Evolutionary conservation across 129 eudicot species (phyloP).

Genomic region (Flaveria bidentis): DNA sequence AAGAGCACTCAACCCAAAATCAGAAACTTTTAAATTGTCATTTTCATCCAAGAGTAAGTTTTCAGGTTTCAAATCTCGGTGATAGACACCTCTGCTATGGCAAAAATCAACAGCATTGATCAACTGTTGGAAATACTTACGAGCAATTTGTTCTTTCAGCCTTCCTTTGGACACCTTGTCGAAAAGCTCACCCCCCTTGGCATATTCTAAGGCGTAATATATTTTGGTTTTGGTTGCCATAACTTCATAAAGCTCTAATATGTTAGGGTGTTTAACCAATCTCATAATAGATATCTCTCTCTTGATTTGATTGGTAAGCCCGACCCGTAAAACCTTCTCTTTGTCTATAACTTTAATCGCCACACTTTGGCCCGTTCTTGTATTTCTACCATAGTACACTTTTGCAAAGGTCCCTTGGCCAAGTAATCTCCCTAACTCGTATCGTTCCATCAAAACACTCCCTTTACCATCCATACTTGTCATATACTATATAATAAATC

Average conservation of each 20-base stretch:
- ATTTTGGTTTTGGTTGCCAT: conserved; percentile 91
- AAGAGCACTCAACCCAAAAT: conserved; percentile 90
- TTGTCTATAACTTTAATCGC: conserved; percentile 87
- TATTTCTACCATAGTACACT: conserved; percentile 64
- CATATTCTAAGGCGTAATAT: conserved; percentile 73
- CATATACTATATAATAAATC: conserved; percentile 14
- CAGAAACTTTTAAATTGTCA: conserved; percentile 76
- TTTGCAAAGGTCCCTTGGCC: conserved; percentile 96
- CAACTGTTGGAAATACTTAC: conserved; percentile 73
- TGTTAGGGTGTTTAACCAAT: conserved; percentile 74
- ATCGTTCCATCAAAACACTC: conserved; percentile 61
- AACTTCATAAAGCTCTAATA: conserved; percentile 75
- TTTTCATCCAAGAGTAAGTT: conserved; percentile 77
- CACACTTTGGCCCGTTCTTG: conserved; percentile 60
- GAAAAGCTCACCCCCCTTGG: conserved; percentile 87
- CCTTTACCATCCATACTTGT: conserved; percentile 46
- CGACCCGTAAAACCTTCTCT: conserved; percentile 70
- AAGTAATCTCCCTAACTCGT: conserved; percentile 74
- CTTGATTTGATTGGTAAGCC: conserved; percentile 72
- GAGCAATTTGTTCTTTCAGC: conserved; percentile 68
- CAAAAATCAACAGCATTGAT: conserved; percentile 78
- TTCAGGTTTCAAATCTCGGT: conserved; percentile 85
- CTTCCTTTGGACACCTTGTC: conserved; percentile 76
- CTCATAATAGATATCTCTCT: conserved; percentile 87
- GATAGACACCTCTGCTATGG: conserved; percentile 89